Evolutionary conservation across 768 basidiomycete species (phyloP).

Genomic region (Psilocybe azurescens): DNA sequence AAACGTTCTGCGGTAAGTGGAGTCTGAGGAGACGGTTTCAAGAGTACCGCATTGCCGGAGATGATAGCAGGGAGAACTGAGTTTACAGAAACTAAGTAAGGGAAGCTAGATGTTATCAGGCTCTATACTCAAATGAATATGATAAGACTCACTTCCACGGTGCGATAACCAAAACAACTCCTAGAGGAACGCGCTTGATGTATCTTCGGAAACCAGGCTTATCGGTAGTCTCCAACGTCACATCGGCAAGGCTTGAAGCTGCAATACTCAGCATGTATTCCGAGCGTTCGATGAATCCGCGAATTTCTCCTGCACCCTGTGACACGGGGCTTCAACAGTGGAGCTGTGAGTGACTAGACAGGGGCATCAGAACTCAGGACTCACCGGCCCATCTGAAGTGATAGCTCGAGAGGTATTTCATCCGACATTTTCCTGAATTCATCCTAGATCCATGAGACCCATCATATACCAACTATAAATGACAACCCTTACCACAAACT

Average conservation of each 20-base stretch:
- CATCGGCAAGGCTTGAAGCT: conserved; percentile 70
- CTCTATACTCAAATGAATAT: background rate
- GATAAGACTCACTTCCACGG: conserved; percentile 85
- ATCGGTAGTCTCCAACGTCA: conserved; percentile 76
- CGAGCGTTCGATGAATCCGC: conserved; percentile 82
- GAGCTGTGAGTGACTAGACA: background rate
- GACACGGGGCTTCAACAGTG: conserved; percentile 68
- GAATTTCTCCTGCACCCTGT: conserved; percentile 80
- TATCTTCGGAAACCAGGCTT: conserved; percentile 83
- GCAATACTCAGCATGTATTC: conserved; percentile 89
- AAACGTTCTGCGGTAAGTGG: conserved; percentile 88
- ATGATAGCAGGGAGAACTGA: conserved; percentile 90
- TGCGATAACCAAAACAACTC: conserved; percentile 86
- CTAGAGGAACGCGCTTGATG: conserved; percentile 84
- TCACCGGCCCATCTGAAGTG: conserved; percentile 91
- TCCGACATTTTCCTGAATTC: conserved; percentile 57
- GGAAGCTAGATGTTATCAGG: conserved; percentile 58
- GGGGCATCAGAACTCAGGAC: conserved; percentile 25
- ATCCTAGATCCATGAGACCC: conserved; percentile 34
- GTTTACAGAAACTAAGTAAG: conserved; percentile 91
- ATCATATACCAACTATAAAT: background rate
- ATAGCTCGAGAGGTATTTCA: conserved; percentile 76
- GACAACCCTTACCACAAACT: conserved; percentile 37
- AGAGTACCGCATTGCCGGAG: conserved; percentile 86
- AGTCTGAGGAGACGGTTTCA: conserved; percentile 98